Evolutionary conservation across 2,329 filamentous ascomycete species (phyloP), one percentile per base, ranked within the genome.

Genomic region (Phoma herbarum): DNA sequence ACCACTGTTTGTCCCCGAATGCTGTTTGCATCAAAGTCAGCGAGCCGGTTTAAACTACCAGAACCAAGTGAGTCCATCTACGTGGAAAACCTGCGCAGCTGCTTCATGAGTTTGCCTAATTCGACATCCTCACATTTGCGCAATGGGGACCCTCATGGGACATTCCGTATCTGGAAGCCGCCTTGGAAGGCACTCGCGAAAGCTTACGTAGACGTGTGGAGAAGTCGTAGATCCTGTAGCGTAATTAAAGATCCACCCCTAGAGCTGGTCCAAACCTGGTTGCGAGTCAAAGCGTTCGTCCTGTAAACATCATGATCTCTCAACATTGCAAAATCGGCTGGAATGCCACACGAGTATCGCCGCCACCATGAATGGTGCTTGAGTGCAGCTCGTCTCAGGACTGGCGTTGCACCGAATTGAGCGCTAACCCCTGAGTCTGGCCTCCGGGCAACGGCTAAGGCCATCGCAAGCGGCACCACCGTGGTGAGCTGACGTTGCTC

Each of bases 401-500:
- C 31, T 54, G 39, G 39, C 44, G 56, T 59, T 59, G 50, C 45
- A 53, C 50, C 50, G 26, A 41, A 26, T 16, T 18, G 50, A n/a
- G 50, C 50, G 43, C 46, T 46, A 54, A 41, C 50, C 51, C 50
- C 56, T 53, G 50, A 45, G 22, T 33, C 31, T 11, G 45, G 50
- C 25, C 25, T 49, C 56, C 51, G 50, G 50, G 41, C 56, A 54
- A 42, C 31, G 50, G 39, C 56, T 54, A 45, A 47, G 50, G 37
- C 25, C 33, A 54, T 50, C 33, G 51, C 50, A 51, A 46, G 22
- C 50, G 56, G 56, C 56, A 47, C 50, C 25, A 54, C 25, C 33
- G 41, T 54, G 39, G 45, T 54, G 51, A 59, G 56, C 56, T 59
- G 50, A 59, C 56, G 56, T 59, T 54, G 50, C 56, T 53, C 41